Evolutionary conservation across 441 rosid genomes (phyloP), one percentile per base, ranked within the genome.

Genomic region (Aleurites moluccanus): DNA sequence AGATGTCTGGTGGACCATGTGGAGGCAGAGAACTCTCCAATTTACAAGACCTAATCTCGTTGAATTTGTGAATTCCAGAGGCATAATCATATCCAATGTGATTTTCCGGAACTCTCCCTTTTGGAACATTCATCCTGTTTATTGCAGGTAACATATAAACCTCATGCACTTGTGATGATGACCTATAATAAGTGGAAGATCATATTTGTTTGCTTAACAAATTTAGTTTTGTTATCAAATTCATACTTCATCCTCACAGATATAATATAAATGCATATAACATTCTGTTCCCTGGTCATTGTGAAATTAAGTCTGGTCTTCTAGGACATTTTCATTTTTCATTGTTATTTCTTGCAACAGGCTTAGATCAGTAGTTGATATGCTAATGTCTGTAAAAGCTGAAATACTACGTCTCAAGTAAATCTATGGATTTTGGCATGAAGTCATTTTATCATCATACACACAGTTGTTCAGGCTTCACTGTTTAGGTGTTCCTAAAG

Each of bases 61-160:
- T 27, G 99, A 95, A 82, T 85, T 95, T 61, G 76, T 87, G 78
- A 86, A 92, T 80, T 92, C 99, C n/a, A 86, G 69, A 71, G 77
- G 79, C 81, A 92, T 95, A 75, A 77, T 91, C 66, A 91, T 95
- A 42, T 95, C 97, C 79, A 90, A 95, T 72, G 89, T 95, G 82
- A 82, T 90, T 66, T 87, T 95, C 84, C 84, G 20, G 66, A 79
- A 95, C 73, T 91, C 99, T 53, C 95, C 99, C 4, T 95, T 95
- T 82, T 95, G 99, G 99, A 92, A 91, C 80, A 88, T 95, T 77
- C 99, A 95, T 83, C 99, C 99, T 6, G 97, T 92, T 72, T 95
- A 95, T 77, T 92, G 91, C 87, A 90, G 97, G 98, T 92, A 85
- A 45, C 16, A 1, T 30, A 62, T 62, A 62, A 18, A 15, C 42